Conservation (phyloP, 768 basidiomycete genomes). For the Asterophora lycoperdoides region DNA sequence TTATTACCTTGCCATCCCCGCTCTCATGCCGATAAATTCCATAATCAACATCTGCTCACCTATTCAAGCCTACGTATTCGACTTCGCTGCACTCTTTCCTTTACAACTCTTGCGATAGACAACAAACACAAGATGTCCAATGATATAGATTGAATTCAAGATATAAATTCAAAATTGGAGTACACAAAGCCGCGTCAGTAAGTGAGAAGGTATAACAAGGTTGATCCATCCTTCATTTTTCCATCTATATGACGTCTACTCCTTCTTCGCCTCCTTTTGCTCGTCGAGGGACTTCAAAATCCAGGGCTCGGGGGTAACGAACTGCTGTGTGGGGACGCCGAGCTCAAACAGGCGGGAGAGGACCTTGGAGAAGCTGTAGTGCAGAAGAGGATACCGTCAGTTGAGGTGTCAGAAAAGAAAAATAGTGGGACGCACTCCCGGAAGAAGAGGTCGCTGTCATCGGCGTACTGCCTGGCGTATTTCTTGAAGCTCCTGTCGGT, state of each 20-base stretch:
- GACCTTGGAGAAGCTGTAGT: conserved; percentile 71
- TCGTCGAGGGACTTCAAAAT: conserved; percentile 55
- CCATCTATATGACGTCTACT: neutral
- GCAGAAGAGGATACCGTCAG: conserved; percentile 8
- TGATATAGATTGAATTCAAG: neutral
- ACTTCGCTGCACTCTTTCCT: too few relatives aligned
- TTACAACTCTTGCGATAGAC: too few relatives aligned
- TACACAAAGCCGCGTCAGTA: neutral
- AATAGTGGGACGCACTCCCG: conserved; percentile 63
- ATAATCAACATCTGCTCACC: too few relatives aligned
- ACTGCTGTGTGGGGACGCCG: conserved; percentile 84
- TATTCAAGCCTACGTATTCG: too few relatives aligned
- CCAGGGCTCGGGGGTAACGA: conserved; percentile 72
- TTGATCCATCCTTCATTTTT: neutral
- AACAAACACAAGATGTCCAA: too few relatives aligned
- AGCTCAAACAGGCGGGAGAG: conserved; percentile 85
- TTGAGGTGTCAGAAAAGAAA: neutral
- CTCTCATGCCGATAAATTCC: too few relatives aligned
- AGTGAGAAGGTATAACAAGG: too few relatives aligned
- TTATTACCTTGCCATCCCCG: too few relatives aligned
- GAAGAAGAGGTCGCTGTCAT: conserved; percentile 85
- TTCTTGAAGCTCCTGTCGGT: conserved; percentile 94
- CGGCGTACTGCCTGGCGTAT: conserved; percentile 81
- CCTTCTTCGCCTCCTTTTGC: conserved; percentile 25
- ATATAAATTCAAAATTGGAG: too few relatives aligned